These are phyloP conservation scores for Pseudotulostoma volvatum DNA, from an alignment of 495 filamentous ascomycete species.

Conservation along the genomic window DNA sequence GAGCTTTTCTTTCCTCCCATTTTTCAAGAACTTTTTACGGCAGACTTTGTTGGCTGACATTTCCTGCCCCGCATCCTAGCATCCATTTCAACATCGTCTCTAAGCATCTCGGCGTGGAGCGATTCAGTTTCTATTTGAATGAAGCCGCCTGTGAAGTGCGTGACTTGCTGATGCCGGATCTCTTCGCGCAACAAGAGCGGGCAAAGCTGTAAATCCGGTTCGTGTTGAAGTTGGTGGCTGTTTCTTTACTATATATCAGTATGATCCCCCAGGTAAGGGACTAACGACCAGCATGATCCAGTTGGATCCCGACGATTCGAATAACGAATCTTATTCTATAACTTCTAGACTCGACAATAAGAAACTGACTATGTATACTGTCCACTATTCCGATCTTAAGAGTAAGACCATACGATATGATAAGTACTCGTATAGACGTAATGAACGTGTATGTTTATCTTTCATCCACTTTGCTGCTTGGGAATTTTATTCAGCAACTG, in stretches of 20 bases:
- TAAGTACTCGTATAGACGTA: no score
- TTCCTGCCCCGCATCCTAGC: conserved; percentile 33
- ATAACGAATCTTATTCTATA: not conserved
- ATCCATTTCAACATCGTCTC: conserved; percentile 97
- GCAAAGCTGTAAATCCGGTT: conserved; percentile 69
- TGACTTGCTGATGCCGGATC: conserved; percentile 69
- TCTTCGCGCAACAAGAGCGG: conserved; percentile 57
- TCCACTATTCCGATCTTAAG: no score
- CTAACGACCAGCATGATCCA: not conserved
- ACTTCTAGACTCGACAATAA: not conserved
- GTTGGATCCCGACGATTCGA: not conserved
- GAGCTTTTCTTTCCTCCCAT: conserved; percentile 1
- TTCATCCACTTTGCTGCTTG: no score
- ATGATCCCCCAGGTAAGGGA: no score
- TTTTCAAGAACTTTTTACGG: no score
- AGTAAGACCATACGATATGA: no score
- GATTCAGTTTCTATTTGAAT: conserved; percentile 88
- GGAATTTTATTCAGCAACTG: no score
- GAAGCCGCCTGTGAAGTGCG: conserved; percentile 85
- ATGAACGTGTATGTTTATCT: no score
- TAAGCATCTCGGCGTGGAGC: conserved; percentile 78
- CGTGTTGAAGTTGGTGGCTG: not conserved
- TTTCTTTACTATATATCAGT: no score
- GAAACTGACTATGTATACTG: no score
- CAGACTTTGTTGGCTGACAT: not conserved